Conservation (phyloP, 371 early-diverging fungal species). For the Blakeslea trispora region DNA sequence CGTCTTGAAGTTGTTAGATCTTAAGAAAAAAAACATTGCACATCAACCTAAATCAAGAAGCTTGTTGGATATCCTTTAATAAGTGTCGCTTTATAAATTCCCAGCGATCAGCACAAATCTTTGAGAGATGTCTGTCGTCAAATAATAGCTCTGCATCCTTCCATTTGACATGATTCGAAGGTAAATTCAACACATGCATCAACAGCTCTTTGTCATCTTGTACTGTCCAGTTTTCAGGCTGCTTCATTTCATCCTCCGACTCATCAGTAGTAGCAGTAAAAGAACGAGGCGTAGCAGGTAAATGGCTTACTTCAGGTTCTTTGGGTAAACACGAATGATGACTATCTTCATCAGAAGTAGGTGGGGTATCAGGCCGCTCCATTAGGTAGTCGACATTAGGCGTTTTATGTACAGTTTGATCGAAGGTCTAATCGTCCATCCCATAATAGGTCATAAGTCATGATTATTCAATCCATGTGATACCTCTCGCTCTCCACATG, state of each 20-base stretch:
- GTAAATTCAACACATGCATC: slow-evolving; percentile 17
- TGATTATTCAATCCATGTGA: slow-evolving; percentile 2
- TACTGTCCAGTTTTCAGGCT: slow-evolving; percentile 20
- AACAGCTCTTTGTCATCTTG: slow-evolving; percentile 22
- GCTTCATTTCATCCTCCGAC: slow-evolving; percentile 15
- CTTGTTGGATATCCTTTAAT: slow-evolving; percentile 15
- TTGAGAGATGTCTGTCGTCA: slow-evolving; percentile 21
- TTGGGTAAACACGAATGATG: background rate
- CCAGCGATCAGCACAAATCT: slow-evolving; percentile 27
- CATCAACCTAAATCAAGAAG: no score
- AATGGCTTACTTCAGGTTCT: slow-evolving; percentile 16
- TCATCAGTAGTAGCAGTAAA: slow-evolving; percentile 25
- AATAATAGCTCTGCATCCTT: slow-evolving; percentile 19
- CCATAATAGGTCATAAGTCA: background rate
- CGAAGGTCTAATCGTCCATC: background rate
- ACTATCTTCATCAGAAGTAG: slow-evolving; percentile 11
- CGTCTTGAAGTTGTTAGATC: no score
- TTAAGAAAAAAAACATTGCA: no score
- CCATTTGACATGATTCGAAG: slow-evolving; percentile 36
- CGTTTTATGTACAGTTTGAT: background rate
- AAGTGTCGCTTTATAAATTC: slow-evolving; percentile 20
- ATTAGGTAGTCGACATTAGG: slow-evolving; percentile 8
- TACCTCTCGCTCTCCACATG: no score
- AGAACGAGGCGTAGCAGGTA: slow-evolving; percentile 26
- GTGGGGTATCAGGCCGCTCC: slow-evolving; percentile 26